Conservation (phyloP, 2,329 filamentous ascomycete species). For the Penicillium sp. region DNA sequence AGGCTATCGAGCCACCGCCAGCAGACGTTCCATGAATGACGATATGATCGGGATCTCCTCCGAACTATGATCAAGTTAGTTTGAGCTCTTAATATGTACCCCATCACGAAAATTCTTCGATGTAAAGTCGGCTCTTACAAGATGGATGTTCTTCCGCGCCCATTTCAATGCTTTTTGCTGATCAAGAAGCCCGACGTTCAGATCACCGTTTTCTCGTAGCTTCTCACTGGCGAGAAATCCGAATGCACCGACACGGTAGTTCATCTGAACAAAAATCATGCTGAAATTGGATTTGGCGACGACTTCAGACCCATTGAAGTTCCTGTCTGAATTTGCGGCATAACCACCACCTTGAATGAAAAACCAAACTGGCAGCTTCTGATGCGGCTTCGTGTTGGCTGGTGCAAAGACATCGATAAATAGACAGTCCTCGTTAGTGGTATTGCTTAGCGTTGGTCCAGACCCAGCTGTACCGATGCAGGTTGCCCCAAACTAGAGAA, state of each 20-base stretch:
- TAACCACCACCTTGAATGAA: conserved; percentile 64
- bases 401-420: conserved; percentile 39
- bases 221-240: conserved; percentile 66
- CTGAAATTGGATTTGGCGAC: conserved; percentile 59
- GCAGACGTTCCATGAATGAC: conserved; percentile 66
- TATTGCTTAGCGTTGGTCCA: conserved; percentile 66
- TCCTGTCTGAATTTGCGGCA: conserved; percentile 54
- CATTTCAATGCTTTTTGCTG: conserved; percentile 65
- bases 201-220: conserved; percentile 59
- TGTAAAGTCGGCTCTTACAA: neutral
- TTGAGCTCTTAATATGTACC: neutral
- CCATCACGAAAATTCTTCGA: too few relatives aligned
- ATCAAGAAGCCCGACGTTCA: conserved; percentile 68
- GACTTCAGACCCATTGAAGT: conserved; percentile 64
- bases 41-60: conserved; percentile 63
- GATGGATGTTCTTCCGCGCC: conserved; percentile 62
- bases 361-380: conserved; percentile 65
- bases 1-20: conserved; percentile 62
- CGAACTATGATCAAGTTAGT: conserved; percentile 49
- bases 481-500: conserved; percentile 39
- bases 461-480: conserved; percentile 63
- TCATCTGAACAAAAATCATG: conserved; percentile 71
- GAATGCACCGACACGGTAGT: conserved; percentile 68
- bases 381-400: conserved; percentile 36
- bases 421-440: conserved; percentile 44